Conservation (phyloP, 2,329 filamentous ascomycete genomes). For the Cordyceps cateniannulata region DNA sequence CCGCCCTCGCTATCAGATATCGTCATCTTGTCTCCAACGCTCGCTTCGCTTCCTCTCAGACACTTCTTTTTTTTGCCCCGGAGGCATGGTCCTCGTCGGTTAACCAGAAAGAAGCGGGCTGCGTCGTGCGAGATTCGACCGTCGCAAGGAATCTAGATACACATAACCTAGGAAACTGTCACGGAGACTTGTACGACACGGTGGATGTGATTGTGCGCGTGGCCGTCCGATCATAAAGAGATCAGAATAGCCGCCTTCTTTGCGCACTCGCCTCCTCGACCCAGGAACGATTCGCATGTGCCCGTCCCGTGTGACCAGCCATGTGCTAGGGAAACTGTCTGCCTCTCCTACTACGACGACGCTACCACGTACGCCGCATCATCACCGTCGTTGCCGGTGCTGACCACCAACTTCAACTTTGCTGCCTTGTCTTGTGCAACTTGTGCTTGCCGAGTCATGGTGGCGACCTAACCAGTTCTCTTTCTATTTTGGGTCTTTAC, state of each 20-base stretch:
- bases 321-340: conserved; percentile 1
- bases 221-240: background rate
- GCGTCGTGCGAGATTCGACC: conserved; percentile 5
- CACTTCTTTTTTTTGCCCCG: background rate
- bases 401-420: background rate
- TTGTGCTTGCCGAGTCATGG: conserved; percentile 21
- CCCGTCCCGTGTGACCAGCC: conserved; percentile 6
- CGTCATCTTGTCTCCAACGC: background rate
- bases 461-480: conserved; percentile 21
- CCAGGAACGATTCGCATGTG: conserved; percentile 8
- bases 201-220: background rate
- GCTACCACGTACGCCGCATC: background rate
- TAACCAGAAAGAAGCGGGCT: background rate
- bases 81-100: conserved; percentile 10
- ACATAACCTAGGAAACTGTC: background rate
- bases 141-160: background rate
- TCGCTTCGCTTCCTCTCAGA: background rate
- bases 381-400: background rate
- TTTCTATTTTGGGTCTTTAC: conserved; percentile 21
- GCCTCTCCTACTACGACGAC: conserved; percentile 1
- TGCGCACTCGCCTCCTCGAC: background rate
- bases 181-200: background rate
- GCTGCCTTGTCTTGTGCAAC: background rate
- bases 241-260: background rate
- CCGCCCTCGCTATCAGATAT: background rate